Evolutionary conservation across 2,329 filamentous ascomycete genomes (phyloP).

Genomic region (Verticillium nubilum): DNA sequence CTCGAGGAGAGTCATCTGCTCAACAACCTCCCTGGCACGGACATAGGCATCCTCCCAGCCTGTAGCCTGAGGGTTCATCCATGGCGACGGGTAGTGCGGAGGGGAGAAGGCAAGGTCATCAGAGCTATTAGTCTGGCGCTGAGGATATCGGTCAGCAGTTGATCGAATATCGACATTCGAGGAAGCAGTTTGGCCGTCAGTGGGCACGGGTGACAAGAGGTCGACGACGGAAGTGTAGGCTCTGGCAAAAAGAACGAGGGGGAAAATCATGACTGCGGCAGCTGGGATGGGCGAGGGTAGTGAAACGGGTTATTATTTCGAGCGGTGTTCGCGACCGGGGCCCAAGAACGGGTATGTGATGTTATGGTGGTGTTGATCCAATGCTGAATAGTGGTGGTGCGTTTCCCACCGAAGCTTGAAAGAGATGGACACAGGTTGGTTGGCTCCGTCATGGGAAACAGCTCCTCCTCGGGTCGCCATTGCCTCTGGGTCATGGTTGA

Average conservation of each 20-base stretch:
- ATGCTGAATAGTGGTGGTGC: not conserved
- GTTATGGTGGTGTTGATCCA: not conserved
- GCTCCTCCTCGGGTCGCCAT: not conserved
- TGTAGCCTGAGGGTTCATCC: conserved; percentile 67
- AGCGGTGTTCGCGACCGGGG: not conserved
- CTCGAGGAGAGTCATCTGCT: conserved; percentile 74
- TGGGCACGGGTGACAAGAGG: not conserved
- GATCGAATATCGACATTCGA: not conserved
- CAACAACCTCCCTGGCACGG: conserved; percentile 74
- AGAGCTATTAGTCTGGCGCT: conserved; percentile 3
- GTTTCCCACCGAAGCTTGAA: not conserved
- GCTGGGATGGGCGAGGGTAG: not conserved
- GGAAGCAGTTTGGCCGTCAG: not conserved
- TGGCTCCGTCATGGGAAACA: too few species aligned
- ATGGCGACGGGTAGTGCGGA: conserved; percentile 81
- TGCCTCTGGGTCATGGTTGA: not conserved
- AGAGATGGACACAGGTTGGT: too few species aligned
- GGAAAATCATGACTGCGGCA: not conserved
- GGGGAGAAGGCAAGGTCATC: conserved; percentile 31
- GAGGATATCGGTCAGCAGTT: not conserved
- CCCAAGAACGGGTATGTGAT: too few species aligned
- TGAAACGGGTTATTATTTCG: not conserved
- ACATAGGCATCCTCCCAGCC: conserved; percentile 72
- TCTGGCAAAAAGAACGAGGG: not conserved
- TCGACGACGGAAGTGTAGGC: not conserved